These are phyloP conservation scores for Suillus occidentalis DNA, from an alignment of 768 basidiomycete species.

Conservation along the genomic window DNA sequence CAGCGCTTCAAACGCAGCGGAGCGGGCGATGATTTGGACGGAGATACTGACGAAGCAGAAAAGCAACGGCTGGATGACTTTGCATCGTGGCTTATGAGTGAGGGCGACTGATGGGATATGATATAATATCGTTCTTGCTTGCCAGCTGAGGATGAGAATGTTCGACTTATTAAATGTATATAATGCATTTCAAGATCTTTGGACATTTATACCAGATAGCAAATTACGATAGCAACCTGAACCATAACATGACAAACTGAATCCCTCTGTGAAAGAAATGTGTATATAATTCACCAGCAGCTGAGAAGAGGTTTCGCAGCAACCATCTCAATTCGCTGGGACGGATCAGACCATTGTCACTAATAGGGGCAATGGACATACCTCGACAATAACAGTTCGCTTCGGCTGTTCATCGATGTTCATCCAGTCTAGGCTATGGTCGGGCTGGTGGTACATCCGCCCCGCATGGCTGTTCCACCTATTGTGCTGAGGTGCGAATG, in stretches of 20 bases:
- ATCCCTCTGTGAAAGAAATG: neutral
- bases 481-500: constrained; percentile 36
- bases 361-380: constrained; percentile 32
- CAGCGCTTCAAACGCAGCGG: constrained; percentile 81
- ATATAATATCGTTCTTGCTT: neutral
- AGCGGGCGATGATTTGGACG: constrained; percentile 58
- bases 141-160: neutral
- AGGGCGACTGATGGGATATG: constrained; percentile 55
- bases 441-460: constrained; percentile 28
- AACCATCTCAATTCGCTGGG: constrained; percentile 72
- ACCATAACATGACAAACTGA: neutral
- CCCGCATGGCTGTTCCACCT: constrained; percentile 36
- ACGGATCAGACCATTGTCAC: constrained; percentile 1
- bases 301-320: constrained; percentile 67
- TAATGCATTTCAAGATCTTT: neutral
- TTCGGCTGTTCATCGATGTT: constrained; percentile 44
- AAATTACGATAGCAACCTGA: constrained; percentile 1
- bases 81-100: constrained; percentile 81
- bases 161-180: constrained; percentile 1
- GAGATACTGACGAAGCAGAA: constrained; percentile 71
- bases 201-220: constrained; percentile 2
- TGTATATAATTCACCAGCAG: constrained; percentile 53
- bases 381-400: constrained; percentile 71
- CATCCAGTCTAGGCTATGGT: constrained; percentile 47
- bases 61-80: constrained; percentile 86